Conservation (phyloP, 2,329 filamentous ascomycete species). For the Myotisia sp. region DNA sequence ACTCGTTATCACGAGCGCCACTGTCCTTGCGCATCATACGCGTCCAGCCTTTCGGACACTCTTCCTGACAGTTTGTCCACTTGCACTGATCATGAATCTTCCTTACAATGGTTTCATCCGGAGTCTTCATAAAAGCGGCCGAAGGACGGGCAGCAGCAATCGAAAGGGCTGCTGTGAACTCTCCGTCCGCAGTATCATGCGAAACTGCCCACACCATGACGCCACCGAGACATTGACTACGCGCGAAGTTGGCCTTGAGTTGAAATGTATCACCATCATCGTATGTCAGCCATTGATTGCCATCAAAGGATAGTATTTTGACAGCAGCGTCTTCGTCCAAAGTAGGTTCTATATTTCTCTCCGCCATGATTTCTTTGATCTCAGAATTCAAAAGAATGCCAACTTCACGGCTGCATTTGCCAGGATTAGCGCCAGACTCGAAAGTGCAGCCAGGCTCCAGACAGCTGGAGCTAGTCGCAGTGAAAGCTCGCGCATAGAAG, state of each 20-base stretch:
- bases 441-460: slow-evolving; percentile 15
- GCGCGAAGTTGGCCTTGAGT: slow-evolving; percentile 7
- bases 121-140: background rate
- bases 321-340: slow-evolving; percentile 20
- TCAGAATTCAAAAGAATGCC: slow-evolving; percentile 25
- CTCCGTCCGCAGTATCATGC: slow-evolving; percentile 28
- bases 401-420: slow-evolving; percentile 16
- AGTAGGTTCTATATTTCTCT: slow-evolving; percentile 13
- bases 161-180: slow-evolving; percentile 22
- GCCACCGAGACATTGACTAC: slow-evolving; percentile 6
- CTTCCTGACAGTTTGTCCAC: background rate
- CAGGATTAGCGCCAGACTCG: slow-evolving; percentile 12
- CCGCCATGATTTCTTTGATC: slow-evolving; percentile 20
- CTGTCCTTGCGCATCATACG: background rate
- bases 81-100: background rate
- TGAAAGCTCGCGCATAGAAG: slow-evolving; percentile 34
- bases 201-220: slow-evolving; percentile 14
- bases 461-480: slow-evolving; percentile 14
- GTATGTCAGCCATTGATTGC: slow-evolving; percentile 8
- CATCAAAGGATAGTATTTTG: slow-evolving; percentile 22
- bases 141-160: no score
- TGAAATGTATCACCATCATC: slow-evolving; percentile 10
- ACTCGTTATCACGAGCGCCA: background rate
- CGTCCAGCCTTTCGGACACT: background rate
- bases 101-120: background rate